Evolutionary conservation across 1,139 yeast species (phyloP).

Genomic region (Lodderomyces metapsilosis): DNA sequence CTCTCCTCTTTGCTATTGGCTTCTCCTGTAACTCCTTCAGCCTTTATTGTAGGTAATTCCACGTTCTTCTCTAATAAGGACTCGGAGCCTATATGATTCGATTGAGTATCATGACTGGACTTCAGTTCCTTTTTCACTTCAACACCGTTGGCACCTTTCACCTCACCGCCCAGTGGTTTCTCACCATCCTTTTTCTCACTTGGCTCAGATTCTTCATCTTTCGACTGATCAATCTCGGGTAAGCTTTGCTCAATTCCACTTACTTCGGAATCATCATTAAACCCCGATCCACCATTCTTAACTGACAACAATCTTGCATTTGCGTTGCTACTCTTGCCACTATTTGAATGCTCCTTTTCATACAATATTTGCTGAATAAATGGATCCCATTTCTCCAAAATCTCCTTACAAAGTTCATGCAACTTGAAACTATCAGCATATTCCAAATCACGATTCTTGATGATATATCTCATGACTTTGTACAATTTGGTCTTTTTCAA

Average conservation of each 20-base stretch:
- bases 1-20: not conserved
- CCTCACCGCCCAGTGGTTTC: not conserved
- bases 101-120: no score
- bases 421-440: conserved; percentile 48
- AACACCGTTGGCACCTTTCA: no score
- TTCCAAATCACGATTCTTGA: conserved; percentile 40
- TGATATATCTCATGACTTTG: conserved; percentile 51
- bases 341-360: conserved; percentile 23
- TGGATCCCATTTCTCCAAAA: conserved; percentile 46
- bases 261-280: conserved; percentile 33
- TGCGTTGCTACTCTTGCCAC: conserved; percentile 7
- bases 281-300: not conserved
- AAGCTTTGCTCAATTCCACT: conserved; percentile 20
- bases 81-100: no score
- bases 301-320: conserved; percentile 3
- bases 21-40: not conserved
- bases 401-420: conserved; percentile 45
- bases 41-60: not conserved
- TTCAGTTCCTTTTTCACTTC: no score
- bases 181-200: not conserved
- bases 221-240: conserved; percentile 17
- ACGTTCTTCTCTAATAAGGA: no score
- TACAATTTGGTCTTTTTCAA: conserved; percentile 53
- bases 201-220: conserved; percentile 7
- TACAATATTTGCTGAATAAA: conserved; percentile 34